Evolutionary conservation across 768 basidiomycete genomes (phyloP).

Genomic region (Strobilomyces dryophilus): DNA sequence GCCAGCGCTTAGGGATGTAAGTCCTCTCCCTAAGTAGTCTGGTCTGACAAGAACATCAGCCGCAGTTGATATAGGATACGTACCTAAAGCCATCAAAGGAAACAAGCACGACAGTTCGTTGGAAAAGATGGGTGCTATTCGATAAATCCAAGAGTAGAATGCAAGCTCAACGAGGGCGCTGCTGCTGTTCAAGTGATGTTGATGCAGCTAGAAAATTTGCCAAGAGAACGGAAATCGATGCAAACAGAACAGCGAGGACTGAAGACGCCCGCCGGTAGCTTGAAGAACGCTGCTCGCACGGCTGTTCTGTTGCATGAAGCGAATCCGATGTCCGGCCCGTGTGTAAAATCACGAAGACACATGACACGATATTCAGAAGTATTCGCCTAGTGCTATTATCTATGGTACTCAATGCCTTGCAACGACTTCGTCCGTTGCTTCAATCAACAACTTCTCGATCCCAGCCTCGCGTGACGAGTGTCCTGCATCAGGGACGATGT

Average conservation of each 20-base stretch:
- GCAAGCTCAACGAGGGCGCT: not conserved
- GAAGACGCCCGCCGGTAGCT: slow-evolving; percentile 1
- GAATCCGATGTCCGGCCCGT: no score
- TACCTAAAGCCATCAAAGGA: slow-evolving; percentile 72
- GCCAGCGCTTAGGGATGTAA: slow-evolving; percentile 57
- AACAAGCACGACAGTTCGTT: slow-evolving; percentile 74
- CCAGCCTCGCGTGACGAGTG: slow-evolving; percentile 79
- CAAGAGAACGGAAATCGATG: slow-evolving; percentile 5
- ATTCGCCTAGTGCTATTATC: not conserved
- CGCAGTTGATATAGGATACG: not conserved
- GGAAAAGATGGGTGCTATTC: slow-evolving; percentile 81
- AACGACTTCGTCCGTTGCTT: slow-evolving; percentile 41
- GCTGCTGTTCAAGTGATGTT: not conserved
- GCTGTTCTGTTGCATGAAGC: not conserved
- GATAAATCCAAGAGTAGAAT: slow-evolving; percentile 28
- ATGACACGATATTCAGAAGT: not conserved
- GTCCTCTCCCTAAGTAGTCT: slow-evolving; percentile 74
- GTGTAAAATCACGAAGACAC: not conserved
- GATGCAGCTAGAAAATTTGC: not conserved
- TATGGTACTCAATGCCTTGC: slow-evolving; percentile 17
- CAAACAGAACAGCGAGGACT: slow-evolving; percentile 3
- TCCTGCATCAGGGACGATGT: slow-evolving; percentile 81
- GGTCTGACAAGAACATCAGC: slow-evolving; percentile 38
- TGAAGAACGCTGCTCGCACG: not conserved
- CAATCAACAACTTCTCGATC: slow-evolving; percentile 63